Evolutionary conservation across 805 yeast genomes (phyloP), one percentile per base, ranked within the genome.

Genomic region (Maudiozyma pseudohumilis): DNA sequence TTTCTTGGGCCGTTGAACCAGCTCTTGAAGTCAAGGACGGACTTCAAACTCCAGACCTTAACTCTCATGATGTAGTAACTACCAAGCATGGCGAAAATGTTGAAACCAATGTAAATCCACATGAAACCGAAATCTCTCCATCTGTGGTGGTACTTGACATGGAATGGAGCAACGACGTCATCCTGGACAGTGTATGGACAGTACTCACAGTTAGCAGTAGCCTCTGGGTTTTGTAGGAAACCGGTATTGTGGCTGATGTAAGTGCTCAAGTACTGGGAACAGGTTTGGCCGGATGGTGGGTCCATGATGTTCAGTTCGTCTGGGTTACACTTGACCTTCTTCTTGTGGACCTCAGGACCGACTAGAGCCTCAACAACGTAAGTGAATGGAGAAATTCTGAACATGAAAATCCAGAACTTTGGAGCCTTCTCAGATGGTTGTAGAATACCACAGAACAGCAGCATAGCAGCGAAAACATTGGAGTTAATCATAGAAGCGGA

Each of bases 41-140:
- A 47, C 29, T 47, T 52, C 40, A 47, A 41, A 6, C 53, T 61
- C 49, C 46, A 61, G 30, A 63, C 70, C 49, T 55, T 60, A 15
- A 62, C 65, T 57, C 68, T 62, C 56, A 57, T 51, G 20, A 56
- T 21, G 39, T 55, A 63, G 47, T 62, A 63, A 34, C 61, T 54
- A 2, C 35, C 28, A 18, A 57, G 45, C 74, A 71, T 70, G 10
- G 61, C 64, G 36, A 40, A 32, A 22, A 63, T 45, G 48, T 69
- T 68, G 56, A 69, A 61, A 22, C 53, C 35, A 36, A 68, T 63
- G 53, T 53, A 69, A 18, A 57, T 68, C 62, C 65, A 61, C 57
- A 72, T 63, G 46, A 77, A 66, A 48, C 84, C 84, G 46, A 67
- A 66, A 52, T 77, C 72, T 68, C 82, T 74, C 83, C 84, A 75